phyloP scores from a whole-genome alignment of 2,329 filamentous ascomycete genomes.

The Penicillium nordicum region DNA sequence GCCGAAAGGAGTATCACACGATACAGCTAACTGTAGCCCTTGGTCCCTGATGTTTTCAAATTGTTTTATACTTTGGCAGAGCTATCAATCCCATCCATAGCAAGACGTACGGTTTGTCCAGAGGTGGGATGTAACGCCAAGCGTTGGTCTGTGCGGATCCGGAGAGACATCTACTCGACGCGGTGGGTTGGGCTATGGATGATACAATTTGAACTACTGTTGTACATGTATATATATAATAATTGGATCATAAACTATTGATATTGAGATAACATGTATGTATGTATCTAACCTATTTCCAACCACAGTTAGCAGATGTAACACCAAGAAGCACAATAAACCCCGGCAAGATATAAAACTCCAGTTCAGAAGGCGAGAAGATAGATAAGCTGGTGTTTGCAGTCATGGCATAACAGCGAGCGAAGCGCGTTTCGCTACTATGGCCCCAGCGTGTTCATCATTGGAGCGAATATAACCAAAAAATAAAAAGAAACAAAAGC shows the following conservation, averaged over 20 bases:
- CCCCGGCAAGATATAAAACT: background rate
- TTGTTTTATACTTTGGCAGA: background rate
- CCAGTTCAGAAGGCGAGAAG: constrained; percentile 62
- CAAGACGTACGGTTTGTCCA: background rate
- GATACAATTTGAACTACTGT: background rate
- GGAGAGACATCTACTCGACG: background rate
- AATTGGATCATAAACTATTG: background rate
- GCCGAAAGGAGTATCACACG: background rate
- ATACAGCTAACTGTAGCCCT: background rate
- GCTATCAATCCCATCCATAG: background rate
- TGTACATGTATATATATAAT: background rate
- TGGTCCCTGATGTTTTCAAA: background rate
- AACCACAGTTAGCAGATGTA: constrained; percentile 8
- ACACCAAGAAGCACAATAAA: background rate
- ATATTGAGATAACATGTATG: constrained; percentile 4
- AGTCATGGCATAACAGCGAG: constrained; percentile 49
- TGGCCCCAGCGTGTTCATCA: constrained; percentile 53
- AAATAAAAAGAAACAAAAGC: background rate
- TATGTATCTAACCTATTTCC: constrained; percentile 3
- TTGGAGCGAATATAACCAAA: background rate
- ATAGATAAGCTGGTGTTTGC: constrained; percentile 59
- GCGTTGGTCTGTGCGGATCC: constrained; percentile 31
- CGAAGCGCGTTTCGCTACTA: constrained; percentile 42
- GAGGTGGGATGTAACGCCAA: constrained; percentile 33
- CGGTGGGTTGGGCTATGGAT: background rate